Percentiles rank a stretch among this genome's conserved stretches.
These are phyloP conservation scores for Gracilaria gracilis DNA, from an alignment of 23 red algal species.

Conservation along the genomic window DNA sequence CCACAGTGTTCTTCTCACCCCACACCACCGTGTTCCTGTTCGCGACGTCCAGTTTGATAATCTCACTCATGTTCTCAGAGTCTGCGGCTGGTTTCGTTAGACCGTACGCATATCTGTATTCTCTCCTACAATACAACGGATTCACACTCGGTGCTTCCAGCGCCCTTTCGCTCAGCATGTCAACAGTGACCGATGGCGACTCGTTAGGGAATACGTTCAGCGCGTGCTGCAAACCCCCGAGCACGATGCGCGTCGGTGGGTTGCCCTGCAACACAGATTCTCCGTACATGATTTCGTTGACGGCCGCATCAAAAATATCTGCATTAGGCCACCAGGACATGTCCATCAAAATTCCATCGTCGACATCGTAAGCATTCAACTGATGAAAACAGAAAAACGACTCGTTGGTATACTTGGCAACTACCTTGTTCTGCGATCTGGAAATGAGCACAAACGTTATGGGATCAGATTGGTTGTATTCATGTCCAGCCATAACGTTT, in stretches of 20 bases:
- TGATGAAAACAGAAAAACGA: slow-evolving; percentile 69
- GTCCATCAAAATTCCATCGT: slow-evolving; percentile 30
- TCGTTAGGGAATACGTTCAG: not conserved
- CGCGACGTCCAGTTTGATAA: slow-evolving; percentile 30
- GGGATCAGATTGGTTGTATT: slow-evolving; percentile 7
- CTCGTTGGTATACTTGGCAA: slow-evolving; percentile 42
- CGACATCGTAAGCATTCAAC: slow-evolving; percentile 60
- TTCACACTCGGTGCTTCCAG: slow-evolving; percentile 54
- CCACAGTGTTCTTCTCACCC: not conserved
- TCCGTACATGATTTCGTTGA: slow-evolving; percentile 26
- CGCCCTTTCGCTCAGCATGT: not conserved
- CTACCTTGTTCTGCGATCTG: not conserved
- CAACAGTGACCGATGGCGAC: not conserved
- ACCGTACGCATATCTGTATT: slow-evolving; percentile 59
- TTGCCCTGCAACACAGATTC: not conserved
- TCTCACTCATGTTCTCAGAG: slow-evolving; percentile 17
- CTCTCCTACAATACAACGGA: not conserved
- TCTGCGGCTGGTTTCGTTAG: not conserved
- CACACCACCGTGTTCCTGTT: slow-evolving; percentile 1
- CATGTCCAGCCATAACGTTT: slow-evolving; percentile 23
- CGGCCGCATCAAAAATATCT: slow-evolving; percentile 23
- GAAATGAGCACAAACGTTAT: slow-evolving; percentile 47
- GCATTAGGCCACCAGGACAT: slow-evolving; percentile 61
- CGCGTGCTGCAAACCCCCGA: not conserved
- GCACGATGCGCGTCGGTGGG: not conserved